Evolutionary conservation across 2,329 filamentous ascomycete species (phyloP).

Genomic region (Cytospora chrysosperma): DNA sequence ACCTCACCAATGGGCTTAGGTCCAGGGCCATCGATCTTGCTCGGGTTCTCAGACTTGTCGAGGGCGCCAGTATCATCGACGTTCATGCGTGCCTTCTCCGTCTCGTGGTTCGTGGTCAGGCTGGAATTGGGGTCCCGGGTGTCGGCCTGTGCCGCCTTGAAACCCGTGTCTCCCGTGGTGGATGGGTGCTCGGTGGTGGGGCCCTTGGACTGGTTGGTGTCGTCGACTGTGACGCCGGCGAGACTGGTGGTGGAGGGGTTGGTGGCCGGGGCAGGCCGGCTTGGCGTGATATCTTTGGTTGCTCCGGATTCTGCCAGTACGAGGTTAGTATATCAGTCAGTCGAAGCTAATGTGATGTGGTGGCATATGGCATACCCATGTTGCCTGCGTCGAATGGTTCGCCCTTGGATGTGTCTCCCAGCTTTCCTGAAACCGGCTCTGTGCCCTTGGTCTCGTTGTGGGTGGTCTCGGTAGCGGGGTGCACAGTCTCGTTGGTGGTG

Average conservation of each 20-base stretch:
- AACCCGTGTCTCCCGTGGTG: slow-evolving; percentile 30
- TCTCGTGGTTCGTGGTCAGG: slow-evolving; percentile 34
- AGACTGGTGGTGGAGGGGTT: neutral
- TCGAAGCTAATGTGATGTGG: no score
- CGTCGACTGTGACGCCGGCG: neutral
- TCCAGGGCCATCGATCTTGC: slow-evolving; percentile 42
- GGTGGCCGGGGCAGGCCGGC: neutral
- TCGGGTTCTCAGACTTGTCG: slow-evolving; percentile 35
- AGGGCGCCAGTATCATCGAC: slow-evolving; percentile 36
- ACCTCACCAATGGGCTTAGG: slow-evolving; percentile 42
- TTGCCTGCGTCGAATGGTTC: slow-evolving; percentile 83
- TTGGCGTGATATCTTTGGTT: neutral
- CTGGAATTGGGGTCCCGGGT: slow-evolving; percentile 39
- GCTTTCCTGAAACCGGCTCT: slow-evolving; percentile 71
- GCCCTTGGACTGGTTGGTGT: slow-evolving; percentile 14
- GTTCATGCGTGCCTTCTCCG: slow-evolving; percentile 32
- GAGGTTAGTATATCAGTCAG: neutral
- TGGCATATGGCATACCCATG: slow-evolving; percentile 46
- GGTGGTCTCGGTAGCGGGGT: slow-evolving; percentile 41
- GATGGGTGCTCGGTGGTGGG: slow-evolving; percentile 31
- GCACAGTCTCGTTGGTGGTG: slow-evolving; percentile 21
- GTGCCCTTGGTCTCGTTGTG: slow-evolving; percentile 38
- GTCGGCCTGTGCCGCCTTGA: slow-evolving; percentile 39
- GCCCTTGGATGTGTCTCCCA: slow-evolving; percentile 63
- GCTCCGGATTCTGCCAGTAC: slow-evolving; percentile 3